phyloP scores from a whole-genome alignment of 192 early-diverging fungal species.

The Backusella liffmaniae region DNA sequence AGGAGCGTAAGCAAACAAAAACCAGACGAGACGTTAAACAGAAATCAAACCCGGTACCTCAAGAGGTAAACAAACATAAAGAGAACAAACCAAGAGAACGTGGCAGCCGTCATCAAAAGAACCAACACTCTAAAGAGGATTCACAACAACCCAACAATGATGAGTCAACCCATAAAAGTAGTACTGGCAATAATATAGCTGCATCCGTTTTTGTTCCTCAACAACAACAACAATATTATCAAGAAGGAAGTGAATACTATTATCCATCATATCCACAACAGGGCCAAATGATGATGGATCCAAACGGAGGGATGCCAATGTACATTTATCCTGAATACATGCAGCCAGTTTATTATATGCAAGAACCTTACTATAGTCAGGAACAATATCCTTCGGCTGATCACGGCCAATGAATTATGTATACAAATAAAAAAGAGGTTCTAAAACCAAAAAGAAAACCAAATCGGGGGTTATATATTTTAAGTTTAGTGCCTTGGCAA shows the following conservation, averaged over 20 bases:
- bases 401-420: background rate
- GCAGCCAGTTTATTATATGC: constrained; percentile 4
- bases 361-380: background rate
- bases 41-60: background rate
- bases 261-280: background rate
- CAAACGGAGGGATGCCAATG: background rate
- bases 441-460: background rate
- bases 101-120: background rate
- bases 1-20: background rate
- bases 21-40: background rate
- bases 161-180: background rate
- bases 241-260: background rate
- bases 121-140: background rate
- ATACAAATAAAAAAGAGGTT: background rate
- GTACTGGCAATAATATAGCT: background rate
- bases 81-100: background rate
- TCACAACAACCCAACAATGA: background rate
- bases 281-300: background rate
- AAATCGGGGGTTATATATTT: background rate
- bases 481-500: background rate
- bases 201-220: background rate
- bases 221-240: background rate
- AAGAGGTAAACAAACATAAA: background rate
- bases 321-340: background rate
- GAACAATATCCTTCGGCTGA: background rate